Percentiles rank a stretch among this genome's conserved stretches.
phyloP scores from a whole-genome alignment of 2,329 filamentous ascomycete genomes.

The Plectosphaerella sp. region DNA sequence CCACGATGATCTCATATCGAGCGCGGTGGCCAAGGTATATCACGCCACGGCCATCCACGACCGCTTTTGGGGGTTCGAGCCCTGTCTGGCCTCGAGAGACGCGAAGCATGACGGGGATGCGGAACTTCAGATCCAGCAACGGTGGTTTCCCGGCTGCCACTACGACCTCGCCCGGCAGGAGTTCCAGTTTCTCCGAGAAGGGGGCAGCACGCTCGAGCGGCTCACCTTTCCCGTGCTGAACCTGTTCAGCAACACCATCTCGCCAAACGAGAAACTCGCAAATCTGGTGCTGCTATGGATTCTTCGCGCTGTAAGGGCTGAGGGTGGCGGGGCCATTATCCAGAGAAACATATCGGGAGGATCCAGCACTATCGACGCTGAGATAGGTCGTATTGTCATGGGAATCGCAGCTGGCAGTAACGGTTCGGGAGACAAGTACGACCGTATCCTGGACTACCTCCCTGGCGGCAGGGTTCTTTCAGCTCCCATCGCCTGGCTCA shows the following conservation, averaged over 20 bases:
- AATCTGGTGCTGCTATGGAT: conserved; percentile 16
- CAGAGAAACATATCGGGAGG: background rate
- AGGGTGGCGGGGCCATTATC: conserved; percentile 10
- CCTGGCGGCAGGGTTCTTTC: conserved; percentile 4
- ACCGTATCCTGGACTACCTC: background rate
- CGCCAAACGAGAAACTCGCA: conserved; percentile 15
- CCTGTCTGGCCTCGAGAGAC: conserved; percentile 10
- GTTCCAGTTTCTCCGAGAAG: conserved; percentile 12
- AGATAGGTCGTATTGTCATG: conserved; percentile 1
- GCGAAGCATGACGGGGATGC: conserved; percentile 5
- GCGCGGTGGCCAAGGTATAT: conserved; percentile 17
- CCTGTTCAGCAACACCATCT: conserved; percentile 12
- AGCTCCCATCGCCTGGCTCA: background rate
- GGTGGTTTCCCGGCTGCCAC: conserved; percentile 18
- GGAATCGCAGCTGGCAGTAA: background rate
- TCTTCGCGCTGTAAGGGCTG: conserved; percentile 8
- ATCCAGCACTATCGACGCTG: background rate
- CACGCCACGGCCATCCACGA: conserved; percentile 17
- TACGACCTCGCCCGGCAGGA: conserved; percentile 16
- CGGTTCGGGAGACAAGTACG: conserved; percentile 6
- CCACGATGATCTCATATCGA: conserved; percentile 17
- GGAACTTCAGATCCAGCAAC: conserved; percentile 9
- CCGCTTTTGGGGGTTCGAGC: conserved; percentile 13
- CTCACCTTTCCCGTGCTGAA: conserved; percentile 20
- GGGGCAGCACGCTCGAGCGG: conserved; percentile 16